phyloP scores from a whole-genome alignment of 23 red algal species.

The Gracilaria gracilis region DNA sequence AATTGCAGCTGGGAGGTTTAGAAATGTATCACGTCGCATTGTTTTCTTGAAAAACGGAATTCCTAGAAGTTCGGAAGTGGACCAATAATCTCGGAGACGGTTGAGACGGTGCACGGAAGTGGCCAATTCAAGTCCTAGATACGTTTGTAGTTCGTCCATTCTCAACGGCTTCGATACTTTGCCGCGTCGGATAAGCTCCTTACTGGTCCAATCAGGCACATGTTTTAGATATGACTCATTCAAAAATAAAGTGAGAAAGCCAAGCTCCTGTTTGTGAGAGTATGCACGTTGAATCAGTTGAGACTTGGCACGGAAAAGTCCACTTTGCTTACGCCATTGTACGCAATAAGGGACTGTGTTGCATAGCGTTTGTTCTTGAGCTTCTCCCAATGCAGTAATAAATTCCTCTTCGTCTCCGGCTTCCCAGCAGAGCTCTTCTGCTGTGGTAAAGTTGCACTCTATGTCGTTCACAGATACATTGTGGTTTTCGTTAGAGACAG shows the following conservation, averaged over 20 bases:
- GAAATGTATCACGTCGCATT: neutral
- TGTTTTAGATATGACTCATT: neutral
- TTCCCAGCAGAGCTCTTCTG: too few species aligned
- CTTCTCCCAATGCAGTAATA: too few species aligned
- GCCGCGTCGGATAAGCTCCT: too few species aligned
- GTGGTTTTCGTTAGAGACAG: too few species aligned
- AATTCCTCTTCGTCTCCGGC: too few species aligned
- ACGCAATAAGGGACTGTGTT: neutral
- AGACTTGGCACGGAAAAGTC: neutral
- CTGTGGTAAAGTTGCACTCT: too few species aligned
- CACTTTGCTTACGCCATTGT: neutral
- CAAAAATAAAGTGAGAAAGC: neutral
- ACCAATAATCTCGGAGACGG: neutral
- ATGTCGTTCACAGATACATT: too few species aligned
- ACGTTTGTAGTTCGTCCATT: neutral
- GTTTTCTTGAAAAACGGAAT: neutral
- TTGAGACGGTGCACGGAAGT: neutral
- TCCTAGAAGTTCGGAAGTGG: neutral
- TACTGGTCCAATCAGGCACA: too few species aligned
- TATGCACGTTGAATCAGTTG: neutral
- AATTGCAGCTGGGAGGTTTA: neutral
- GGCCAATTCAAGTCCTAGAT: neutral
- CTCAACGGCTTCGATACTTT: too few species aligned
- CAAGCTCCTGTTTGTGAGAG: neutral
- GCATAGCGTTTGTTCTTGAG: too few species aligned